Percentiles rank a stretch among this genome's conserved stretches.
Conservation (phyloP, 163 green algal genomes). For the Chloromonas sp. region DNA sequence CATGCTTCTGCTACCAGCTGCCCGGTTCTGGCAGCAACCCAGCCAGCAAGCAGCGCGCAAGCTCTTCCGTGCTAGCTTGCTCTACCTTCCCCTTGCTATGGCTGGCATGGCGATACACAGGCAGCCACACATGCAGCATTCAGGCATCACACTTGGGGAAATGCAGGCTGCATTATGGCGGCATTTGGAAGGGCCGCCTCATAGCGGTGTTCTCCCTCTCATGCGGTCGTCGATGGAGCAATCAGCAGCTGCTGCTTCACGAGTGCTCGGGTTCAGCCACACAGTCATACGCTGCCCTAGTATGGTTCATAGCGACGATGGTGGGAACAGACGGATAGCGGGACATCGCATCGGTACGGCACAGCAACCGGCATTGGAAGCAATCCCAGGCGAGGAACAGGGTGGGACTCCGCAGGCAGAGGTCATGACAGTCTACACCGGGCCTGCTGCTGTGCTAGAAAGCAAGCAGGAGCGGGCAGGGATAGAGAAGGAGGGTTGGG, state of each 20-base stretch:
- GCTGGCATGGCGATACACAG: constrained; percentile 72
- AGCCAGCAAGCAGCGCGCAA: constrained; percentile 48
- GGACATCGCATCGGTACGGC: too few species aligned
- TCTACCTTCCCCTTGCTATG: constrained; percentile 92
- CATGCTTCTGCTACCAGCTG: constrained; percentile 30
- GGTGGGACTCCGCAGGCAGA: too few species aligned
- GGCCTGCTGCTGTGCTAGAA: too few species aligned
- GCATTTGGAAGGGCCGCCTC: too few species aligned
- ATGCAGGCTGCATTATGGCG: too few species aligned
- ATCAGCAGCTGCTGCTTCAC: neutral
- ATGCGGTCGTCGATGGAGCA: neutral
- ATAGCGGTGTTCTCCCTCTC: neutral
- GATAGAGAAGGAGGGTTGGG: too few species aligned
- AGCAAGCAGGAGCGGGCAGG: too few species aligned
- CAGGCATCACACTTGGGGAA: too few species aligned
- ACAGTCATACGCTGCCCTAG: neutral
- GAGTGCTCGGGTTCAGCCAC: neutral
- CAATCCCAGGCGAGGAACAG: too few species aligned
- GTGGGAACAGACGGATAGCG: neutral
- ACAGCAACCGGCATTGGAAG: too few species aligned
- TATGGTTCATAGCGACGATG: neutral
- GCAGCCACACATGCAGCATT: neutral
- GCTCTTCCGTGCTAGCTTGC: constrained; percentile 82
- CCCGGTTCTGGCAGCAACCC: constrained; percentile 49
- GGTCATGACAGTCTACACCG: too few species aligned